These are phyloP conservation scores for Sisymbrium irio DNA, from an alignment of 345 rosid genomes.

Conservation along the genomic window DNA sequence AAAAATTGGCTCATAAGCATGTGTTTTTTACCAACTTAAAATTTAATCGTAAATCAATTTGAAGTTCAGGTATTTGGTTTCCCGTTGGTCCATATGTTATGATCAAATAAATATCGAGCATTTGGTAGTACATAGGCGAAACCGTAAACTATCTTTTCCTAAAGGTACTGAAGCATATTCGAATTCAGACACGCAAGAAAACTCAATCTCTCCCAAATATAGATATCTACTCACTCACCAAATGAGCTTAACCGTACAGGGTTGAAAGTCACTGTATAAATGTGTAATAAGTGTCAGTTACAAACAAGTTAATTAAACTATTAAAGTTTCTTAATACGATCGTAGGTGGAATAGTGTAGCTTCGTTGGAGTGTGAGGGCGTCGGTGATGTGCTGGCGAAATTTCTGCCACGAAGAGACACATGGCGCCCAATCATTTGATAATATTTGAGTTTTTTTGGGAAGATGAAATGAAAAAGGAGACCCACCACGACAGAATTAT, in stretches of 20 bases:
- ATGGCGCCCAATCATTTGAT: constrained; percentile 20
- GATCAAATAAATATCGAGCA: not conserved
- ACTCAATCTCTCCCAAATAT: not conserved
- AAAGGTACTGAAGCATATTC: not conserved
- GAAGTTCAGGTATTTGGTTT: not conserved
- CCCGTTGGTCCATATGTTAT: not conserved
- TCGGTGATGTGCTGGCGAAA: constrained; percentile 31
- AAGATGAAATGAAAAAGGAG: constrained; percentile 1
- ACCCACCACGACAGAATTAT: constrained; percentile 21
- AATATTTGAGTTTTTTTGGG: constrained; percentile 6
- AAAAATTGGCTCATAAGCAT: not conserved
- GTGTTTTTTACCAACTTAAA: not conserved
- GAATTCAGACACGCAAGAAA: not conserved
- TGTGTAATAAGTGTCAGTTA: not conserved
- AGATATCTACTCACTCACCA: not conserved
- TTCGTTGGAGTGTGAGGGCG: constrained; percentile 16
- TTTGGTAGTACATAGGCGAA: not conserved
- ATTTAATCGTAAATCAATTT: not conserved
- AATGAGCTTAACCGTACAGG: not conserved
- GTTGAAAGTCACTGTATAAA: not conserved
- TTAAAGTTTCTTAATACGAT: not conserved
- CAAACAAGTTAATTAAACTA: not conserved
- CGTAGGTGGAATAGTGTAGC: constrained; percentile 12
- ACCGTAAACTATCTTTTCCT: not conserved
- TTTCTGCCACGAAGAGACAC: not conserved